Base-by-base conservation (phyloP, 2,329 filamentous ascomycete species). In the Akanthomyces uredinophilus region DNA sequence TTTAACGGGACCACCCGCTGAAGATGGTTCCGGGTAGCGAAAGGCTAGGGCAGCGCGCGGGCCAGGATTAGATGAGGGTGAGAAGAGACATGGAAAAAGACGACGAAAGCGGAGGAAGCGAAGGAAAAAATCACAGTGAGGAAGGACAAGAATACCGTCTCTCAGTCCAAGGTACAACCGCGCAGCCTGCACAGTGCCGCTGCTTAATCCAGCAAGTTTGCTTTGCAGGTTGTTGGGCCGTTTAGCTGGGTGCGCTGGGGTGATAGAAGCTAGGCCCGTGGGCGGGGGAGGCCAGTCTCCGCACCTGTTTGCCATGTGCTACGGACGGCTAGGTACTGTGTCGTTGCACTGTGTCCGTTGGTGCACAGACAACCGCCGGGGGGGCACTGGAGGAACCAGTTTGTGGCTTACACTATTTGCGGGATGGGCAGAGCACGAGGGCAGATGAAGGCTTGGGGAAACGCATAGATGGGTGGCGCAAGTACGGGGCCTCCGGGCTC, bases 231-330 rank as follows among this genome's bases (percentile, higher is more conserved):
- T 49, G 55, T 29, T 57, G 24, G 44, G 35, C 32, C 37, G 35
- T 59, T 51, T 18, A 49, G 37, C 46, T 59, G 56, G 56, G 46
- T 35, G 18, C 37, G 37, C 46, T 59, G 56, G 56, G 56, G 56
- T 29, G 41, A n/a, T n/a, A 44, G 11, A 37, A 32, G 56, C 22
- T 59, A 1, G 29, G 55, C 44, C 44, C 44, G 37, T 20, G 47
- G 46, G 47, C 56, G 56, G 47, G 47, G 56, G 56, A 51, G 56
- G 56, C 46, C 20, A 43, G 56, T 50, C 56, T 59, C 56, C 56
- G 56, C 56, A 59, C 46, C 56, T 59, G 56, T 59, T 59, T 59
- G 56, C 56, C 56, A 59, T 59, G 56, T 59, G 56, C 24, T 11
- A 18, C 16, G n/a, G 10, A 13, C 16, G 6, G 24, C 4, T 14